These are phyloP conservation scores for Fusarium miscanthi DNA, from an alignment of 2,329 filamentous ascomycete species.

Conservation along the genomic window DNA sequence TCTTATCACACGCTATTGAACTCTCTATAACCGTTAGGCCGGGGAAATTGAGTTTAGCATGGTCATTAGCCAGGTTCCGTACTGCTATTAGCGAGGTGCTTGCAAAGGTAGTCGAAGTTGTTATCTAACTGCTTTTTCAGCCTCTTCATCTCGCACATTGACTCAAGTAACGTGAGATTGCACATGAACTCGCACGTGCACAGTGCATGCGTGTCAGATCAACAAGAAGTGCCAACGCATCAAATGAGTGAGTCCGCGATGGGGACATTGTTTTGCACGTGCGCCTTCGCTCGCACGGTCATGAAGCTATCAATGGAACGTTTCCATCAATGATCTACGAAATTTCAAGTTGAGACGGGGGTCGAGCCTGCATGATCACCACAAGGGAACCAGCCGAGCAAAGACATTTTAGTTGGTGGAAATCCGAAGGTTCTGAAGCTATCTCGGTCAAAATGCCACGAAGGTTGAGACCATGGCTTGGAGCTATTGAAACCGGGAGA, in stretches of 20 bases:
- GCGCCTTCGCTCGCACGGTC: constrained; percentile 21
- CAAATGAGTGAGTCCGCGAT: constrained; percentile 9
- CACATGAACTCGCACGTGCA: constrained; percentile 20
- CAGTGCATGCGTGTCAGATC: constrained; percentile 28
- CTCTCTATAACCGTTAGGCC: constrained; percentile 1
- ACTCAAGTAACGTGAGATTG: constrained; percentile 1
- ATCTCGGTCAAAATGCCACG: not conserved
- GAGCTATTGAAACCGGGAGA: constrained; percentile 1
- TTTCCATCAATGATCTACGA: constrained; percentile 37
- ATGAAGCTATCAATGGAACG: constrained; percentile 31
- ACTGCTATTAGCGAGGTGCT: not conserved
- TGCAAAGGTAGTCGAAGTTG: not conserved
- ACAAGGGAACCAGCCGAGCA: constrained; percentile 39
- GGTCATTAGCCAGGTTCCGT: not conserved
- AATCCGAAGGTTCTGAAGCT: not conserved
- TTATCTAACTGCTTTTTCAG: not conserved
- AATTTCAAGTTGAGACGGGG: constrained; percentile 38
- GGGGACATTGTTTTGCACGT: constrained; percentile 21
- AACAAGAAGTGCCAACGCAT: constrained; percentile 33
- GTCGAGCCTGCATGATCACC: constrained; percentile 43
- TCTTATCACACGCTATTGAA: constrained; percentile 8
- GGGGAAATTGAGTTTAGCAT: not conserved
- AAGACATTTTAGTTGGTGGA: constrained; percentile 27
- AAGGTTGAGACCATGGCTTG: not conserved
- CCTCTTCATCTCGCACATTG: not conserved